Percentiles rank a stretch among this genome's conserved stretches.
These are phyloP conservation scores for Tuber borchii DNA, from an alignment of 495 filamentous ascomycete species.

Conservation along the genomic window DNA sequence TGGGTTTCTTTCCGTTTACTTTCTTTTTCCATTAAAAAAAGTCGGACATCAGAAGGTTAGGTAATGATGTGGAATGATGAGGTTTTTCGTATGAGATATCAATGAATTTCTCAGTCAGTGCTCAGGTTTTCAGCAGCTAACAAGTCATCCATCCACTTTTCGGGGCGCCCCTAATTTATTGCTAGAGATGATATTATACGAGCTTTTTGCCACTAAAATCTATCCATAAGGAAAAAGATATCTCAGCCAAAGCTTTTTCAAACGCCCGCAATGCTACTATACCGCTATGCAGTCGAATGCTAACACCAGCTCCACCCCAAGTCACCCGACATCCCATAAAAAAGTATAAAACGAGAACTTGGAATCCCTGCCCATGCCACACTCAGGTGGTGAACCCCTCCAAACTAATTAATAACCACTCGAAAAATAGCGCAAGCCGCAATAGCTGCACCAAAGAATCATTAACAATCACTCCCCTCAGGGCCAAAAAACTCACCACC, in stretches of 20 bases:
- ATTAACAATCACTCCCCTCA: too few species aligned
- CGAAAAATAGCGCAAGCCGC: too few species aligned
- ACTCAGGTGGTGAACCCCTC: not conserved
- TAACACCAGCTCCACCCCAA: not conserved
- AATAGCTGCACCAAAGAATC: too few species aligned
- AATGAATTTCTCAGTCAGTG: not conserved
- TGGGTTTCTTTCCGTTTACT: not conserved
- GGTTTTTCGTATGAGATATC: not conserved
- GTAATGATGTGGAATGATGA: not conserved
- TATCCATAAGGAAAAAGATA: not conserved
- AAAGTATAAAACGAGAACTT: not conserved
- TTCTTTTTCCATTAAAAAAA: not conserved
- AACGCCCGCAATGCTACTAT: not conserved
- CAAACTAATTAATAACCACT: not conserved
- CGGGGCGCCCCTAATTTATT: not conserved
- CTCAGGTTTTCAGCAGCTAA: not conserved
- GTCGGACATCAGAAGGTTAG: not conserved
- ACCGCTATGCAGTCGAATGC: not conserved
- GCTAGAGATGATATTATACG: not conserved
- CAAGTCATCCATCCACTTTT: not conserved
- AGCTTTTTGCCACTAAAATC: not conserved
- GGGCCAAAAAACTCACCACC: too few species aligned
- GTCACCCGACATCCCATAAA: not conserved
- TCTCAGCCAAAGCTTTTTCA: not conserved
- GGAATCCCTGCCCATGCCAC: not conserved